Percentiles rank a stretch among this genome's conserved stretches.
Conservation (phyloP, 768 basidiomycete genomes). For the Suillus decipiens region DNA sequence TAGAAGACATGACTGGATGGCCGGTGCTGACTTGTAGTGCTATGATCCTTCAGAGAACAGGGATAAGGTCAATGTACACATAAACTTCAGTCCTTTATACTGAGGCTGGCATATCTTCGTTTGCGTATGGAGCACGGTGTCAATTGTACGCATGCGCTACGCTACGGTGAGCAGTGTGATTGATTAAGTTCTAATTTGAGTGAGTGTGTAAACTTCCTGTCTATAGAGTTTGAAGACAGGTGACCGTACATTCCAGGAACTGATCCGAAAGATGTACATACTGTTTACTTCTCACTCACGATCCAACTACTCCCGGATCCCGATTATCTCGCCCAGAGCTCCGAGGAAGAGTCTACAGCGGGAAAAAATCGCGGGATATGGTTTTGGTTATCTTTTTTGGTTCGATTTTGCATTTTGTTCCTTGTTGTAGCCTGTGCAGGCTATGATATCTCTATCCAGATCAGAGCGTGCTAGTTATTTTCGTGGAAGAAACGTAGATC, state of each 20-base stretch:
- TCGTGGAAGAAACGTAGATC: neutral
- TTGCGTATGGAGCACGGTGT: neutral
- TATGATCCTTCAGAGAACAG: slow-evolving; percentile 8
- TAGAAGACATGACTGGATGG: slow-evolving; percentile 20
- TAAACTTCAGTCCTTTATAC: slow-evolving; percentile 20
- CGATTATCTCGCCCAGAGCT: slow-evolving; percentile 15
- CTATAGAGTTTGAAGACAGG: slow-evolving; percentile 1
- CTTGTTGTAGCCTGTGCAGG: neutral
- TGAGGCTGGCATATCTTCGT: neutral
- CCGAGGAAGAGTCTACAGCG: slow-evolving; percentile 1
- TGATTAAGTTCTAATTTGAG: slow-evolving; percentile 6
- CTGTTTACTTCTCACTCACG: slow-evolving; percentile 13
- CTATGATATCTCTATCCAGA: neutral
- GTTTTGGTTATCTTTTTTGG: neutral
- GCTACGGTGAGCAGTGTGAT: slow-evolving; percentile 5
- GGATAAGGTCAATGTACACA: slow-evolving; percentile 1
- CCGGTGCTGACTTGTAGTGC: slow-evolving; percentile 3
- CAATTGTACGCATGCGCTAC: slow-evolving; percentile 4
- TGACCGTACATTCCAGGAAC: slow-evolving; percentile 13
- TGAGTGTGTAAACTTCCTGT: slow-evolving; percentile 8
- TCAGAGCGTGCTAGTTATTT: neutral
- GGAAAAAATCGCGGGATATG: slow-evolving; percentile 12
- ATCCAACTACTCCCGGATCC: slow-evolving; percentile 14
- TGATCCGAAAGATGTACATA: neutral
- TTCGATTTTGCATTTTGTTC: neutral